phyloP scores from a whole-genome alignment of 176 grass and related monocot genomes.

The Canna indica region DNA sequence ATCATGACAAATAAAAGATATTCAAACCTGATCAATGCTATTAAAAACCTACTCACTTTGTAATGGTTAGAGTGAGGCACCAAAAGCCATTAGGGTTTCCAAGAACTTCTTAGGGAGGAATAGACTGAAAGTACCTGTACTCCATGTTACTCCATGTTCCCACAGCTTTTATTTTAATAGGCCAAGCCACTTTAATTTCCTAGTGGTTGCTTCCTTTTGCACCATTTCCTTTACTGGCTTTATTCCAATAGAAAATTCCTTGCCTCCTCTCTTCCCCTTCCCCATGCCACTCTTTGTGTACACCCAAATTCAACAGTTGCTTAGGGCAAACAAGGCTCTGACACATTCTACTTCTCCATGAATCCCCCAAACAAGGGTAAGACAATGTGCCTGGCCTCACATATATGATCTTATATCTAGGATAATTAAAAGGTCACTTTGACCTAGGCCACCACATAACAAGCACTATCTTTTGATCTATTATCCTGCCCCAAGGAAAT shows the following conservation, averaged over 20 bases:
- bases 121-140: constrained; percentile 8
- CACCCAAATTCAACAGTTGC: neutral
- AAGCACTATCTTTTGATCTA: constrained; percentile 33
- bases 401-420: constrained; percentile 8
- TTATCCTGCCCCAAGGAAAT: constrained; percentile 38
- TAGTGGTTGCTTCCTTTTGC: constrained; percentile 14
- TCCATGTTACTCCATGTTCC: constrained; percentile 26
- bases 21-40: neutral
- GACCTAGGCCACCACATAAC: constrained; percentile 14
- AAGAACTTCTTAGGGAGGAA: neutral
- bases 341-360: neutral
- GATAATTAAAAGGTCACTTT: constrained; percentile 3
- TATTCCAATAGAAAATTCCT: constrained; percentile 13
- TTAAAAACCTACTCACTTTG: neutral
- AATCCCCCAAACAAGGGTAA: neutral
- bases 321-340: constrained; percentile 21
- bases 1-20: too few relatives aligned
- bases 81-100: neutral
- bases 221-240: constrained; percentile 7
- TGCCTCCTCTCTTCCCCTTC: neutral
- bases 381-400: neutral
- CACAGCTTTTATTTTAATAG: neutral
- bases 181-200: constrained; percentile 5
- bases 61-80: neutral
- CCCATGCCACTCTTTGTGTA: neutral